Evolutionary conservation across 129 eudicot genomes (phyloP), one percentile per base, ranked within the genome.

Genomic region (Gnaphalium uliginosum): DNA sequence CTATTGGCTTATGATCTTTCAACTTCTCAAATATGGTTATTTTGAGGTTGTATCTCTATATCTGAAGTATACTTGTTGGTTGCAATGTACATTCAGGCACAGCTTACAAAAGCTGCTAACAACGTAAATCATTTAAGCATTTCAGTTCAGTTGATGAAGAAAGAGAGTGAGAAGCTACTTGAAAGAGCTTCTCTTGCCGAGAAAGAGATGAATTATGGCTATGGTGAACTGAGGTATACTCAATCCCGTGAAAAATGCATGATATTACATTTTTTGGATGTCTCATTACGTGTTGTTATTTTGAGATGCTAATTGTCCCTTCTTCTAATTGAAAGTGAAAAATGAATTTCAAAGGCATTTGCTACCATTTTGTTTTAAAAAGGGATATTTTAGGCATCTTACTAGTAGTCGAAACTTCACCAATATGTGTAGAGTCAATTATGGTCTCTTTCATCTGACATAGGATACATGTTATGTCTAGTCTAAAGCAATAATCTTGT

Each of bases 171-270:
- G 41, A 93, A 93, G 72, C 86, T 93, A 69, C 83, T 93, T 69
- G 91, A 93, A 87, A 85, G 97, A 71, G 88, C 97, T 72, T 80
- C 85, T 37, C 86, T 93, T 80, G 98, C 98, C 64, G 97, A 90
- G 72, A 88, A 82, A 41, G 98, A 89, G 35, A 88, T 93, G 97
- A 85, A 35, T 61, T 84, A 75, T 59, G 97, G 97, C 79, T 83
- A 73, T 77, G 73, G 79, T 74, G 96, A 86, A 69, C 81, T 93
- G 57, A 88, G 77, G 98, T 94, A 89, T 43, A 27, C 70, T 58
- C 68, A 56, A 68, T 68, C 24, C 41, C 1, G 22, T 77, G 74
- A 25, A 69, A 77, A 21, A 23, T 22, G 21, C 29, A 77, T 58
- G 21, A 39, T 32, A 57, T 0, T 56, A 8, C 4, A 46, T 77